Percentiles rank a stretch among this genome's conserved stretches.
Evolutionary conservation across 345 rosid species (phyloP).

Genomic region (Barbarea vulgaris): DNA sequence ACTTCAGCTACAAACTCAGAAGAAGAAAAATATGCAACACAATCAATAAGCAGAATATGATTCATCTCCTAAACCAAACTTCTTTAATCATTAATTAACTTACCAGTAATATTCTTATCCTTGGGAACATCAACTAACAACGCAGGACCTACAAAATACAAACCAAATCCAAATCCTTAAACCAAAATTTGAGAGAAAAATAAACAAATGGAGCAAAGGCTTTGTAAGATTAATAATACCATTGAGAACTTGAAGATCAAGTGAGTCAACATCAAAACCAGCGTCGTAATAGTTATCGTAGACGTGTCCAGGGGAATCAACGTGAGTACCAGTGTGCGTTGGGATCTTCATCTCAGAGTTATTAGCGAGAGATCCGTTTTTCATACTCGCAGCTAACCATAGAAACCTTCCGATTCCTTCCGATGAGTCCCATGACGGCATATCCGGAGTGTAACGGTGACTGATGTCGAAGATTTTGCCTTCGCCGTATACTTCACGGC

Average conservation of each 20-base stretch:
- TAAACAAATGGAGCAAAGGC: not conserved
- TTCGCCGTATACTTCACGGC: slow-evolving; percentile 74
- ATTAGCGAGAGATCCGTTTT: slow-evolving; percentile 80
- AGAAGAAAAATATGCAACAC: not conserved
- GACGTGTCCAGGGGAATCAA: slow-evolving; percentile 88
- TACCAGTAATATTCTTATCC: no score
- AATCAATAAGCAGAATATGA: not conserved
- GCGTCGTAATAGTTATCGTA: slow-evolving; percentile 78
- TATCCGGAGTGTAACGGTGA: slow-evolving; percentile 57
- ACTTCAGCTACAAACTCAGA: slow-evolving; percentile 59
- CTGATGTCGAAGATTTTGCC: slow-evolving; percentile 78
- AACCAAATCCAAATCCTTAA: no score
- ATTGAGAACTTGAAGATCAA: slow-evolving; percentile 68
- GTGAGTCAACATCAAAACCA: slow-evolving; percentile 86
- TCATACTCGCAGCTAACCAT: slow-evolving; percentile 74
- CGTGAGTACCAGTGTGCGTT: slow-evolving; percentile 85
- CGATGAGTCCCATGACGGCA: slow-evolving; percentile 55
- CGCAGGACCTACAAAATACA: no score
- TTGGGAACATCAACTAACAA: no score
- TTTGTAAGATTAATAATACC: slow-evolving; percentile 39
- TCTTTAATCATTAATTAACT: no score
- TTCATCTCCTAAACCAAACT: no score
- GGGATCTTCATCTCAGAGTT: slow-evolving; percentile 77
- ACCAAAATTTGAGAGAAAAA: no score
- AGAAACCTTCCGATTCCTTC: slow-evolving; percentile 66